A percentile compares a stretch with the other conserved stretches of the same genome.
Evolutionary conservation across 345 rosid species (phyloP).

Genomic region (Boechera retrofracta): DNA sequence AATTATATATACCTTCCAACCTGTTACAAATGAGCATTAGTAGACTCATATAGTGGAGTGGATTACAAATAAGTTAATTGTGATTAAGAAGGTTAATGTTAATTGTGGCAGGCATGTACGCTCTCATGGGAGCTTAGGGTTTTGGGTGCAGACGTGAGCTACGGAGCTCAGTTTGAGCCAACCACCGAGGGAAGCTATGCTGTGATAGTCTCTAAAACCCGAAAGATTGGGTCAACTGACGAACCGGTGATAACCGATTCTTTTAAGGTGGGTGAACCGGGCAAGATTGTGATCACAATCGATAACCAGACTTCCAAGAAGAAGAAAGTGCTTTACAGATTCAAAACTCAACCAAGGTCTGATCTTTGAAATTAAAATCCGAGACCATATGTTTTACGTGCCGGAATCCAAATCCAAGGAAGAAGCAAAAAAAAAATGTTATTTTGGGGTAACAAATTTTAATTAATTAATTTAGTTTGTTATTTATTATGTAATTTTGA

Average conservation of each 20-base stretch:
- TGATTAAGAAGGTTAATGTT: constrained; percentile 14
- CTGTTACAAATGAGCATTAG: too few relatives aligned
- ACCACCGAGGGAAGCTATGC: constrained; percentile 67
- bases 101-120: constrained; percentile 52
- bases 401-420: constrained; percentile 9
- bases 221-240: constrained; percentile 56
- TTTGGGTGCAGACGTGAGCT: constrained; percentile 81
- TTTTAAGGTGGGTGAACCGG: constrained; percentile 74
- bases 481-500: constrained; percentile 43
- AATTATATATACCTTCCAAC: too few relatives aligned
- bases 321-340: constrained; percentile 92
- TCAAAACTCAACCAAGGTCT: constrained; percentile 62
- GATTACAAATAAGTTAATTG: too few relatives aligned
- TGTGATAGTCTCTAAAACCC: constrained; percentile 72
- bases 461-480: constrained; percentile 35
- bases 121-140: constrained; percentile 81
- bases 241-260: constrained; percentile 68
- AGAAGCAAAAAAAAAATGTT: constrained; percentile 12
- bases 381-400: constrained; percentile 17
- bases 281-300: constrained; percentile 70
- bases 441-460: constrained; percentile 16
- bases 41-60: too few relatives aligned
- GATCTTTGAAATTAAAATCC: constrained; percentile 25
- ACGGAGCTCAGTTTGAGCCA: constrained; percentile 80
- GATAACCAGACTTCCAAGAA: constrained; percentile 82